Base-by-base conservation (phyloP, 2,329 filamentous ascomycete genomes). In the Eutypa lata region DNA sequence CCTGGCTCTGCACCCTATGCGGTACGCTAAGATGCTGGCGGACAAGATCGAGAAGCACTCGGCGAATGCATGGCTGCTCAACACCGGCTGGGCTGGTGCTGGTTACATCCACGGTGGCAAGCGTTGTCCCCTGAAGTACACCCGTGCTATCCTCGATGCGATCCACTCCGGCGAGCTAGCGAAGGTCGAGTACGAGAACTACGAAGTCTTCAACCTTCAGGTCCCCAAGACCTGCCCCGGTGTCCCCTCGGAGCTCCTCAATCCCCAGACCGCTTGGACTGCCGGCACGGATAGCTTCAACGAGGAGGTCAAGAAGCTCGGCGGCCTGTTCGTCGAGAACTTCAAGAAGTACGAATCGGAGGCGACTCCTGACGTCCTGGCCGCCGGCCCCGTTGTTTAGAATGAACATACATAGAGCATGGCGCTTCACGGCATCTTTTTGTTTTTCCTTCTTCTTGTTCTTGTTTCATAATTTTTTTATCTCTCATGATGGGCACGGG, bases 51-150 rank as follows among this genome's bases (percentile, higher is more conserved):
- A 93, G 68, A 74, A 90, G 65, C 91, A 99, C 87, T 90, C 91
- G 68, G 88, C 91, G 76, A 96, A 96, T 73, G 94, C 93, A 66
- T 99, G 94, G 94, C 83, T 99, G 63, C 88, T 99, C 62, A 86
- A 82, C 64, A 84, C 90, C 49, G 90, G 87, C 70, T 90, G 86
- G 65, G 83, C 90, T 57, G 88, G 88, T 48, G 88, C 88, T 60
- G 88, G 88, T 61, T 90, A 90, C 68, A 86, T 90, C 58, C 94
- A 91, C 67, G 93, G 92, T 61, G 92, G 92, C 74, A 96, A 96
- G 85, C 89, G 93, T 65, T 97, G 93, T 84, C 93, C 93, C 40
- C 84, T 97, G 73, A 97, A 97, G 80, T 99, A 97, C 82, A 99
- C 94, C 38, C 92, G 94, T 67, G 93, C 94, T 67, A 97, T 99